Evolutionary conservation across 2,329 filamentous ascomycete genomes (phyloP), one percentile per base, ranked within the genome.

Genomic region (Epichloe festucae): DNA sequence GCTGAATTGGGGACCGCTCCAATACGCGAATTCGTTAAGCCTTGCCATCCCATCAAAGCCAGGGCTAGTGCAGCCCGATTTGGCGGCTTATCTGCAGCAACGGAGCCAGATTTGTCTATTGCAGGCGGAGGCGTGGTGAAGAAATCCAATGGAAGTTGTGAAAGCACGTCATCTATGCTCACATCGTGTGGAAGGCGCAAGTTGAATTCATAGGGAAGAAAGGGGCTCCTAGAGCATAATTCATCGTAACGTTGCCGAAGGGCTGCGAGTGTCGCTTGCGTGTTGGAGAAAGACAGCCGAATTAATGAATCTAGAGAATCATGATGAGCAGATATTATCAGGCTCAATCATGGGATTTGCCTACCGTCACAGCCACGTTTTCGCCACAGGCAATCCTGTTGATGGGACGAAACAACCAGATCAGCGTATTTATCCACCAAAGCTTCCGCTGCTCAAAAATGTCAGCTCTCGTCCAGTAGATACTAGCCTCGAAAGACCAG

Each of bases 341-440:
- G 8, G 21, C 3, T 15, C 19, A 36, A 3, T 4, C 8, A 31
- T 31, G 19, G 15, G 10, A n/a, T 23, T 6, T 4, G 48, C 71
- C 54, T 72, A 88, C 85, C 82, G 67, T 95, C 89, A 64, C 90
- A 96, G n/a, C 89, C 89, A 54, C 81, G 81, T 64, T 81, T 86
- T 59, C 82, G 80, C 93, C 91, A 98, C 17, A 93, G 73, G 63
- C 91, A 98, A 55, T 82, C 82, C 49, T 89, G 83, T 31, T 82
- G 77, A 64, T 98, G 91, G 2, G 83, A 85, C 23, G 80, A 75
- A 14, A 86, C 70, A 49, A 96, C 84, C 54, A 91, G 72, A 48
- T 82, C 79, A 21, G 73, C 74, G 63, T 95, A 96, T 61, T 84
- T 84, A 45, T 86, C 79, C 7, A 93, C 82, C 49, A 97, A 71